Base-by-base conservation (phyloP, 768 basidiomycete genomes). In the Suillus subalutaceus region DNA sequence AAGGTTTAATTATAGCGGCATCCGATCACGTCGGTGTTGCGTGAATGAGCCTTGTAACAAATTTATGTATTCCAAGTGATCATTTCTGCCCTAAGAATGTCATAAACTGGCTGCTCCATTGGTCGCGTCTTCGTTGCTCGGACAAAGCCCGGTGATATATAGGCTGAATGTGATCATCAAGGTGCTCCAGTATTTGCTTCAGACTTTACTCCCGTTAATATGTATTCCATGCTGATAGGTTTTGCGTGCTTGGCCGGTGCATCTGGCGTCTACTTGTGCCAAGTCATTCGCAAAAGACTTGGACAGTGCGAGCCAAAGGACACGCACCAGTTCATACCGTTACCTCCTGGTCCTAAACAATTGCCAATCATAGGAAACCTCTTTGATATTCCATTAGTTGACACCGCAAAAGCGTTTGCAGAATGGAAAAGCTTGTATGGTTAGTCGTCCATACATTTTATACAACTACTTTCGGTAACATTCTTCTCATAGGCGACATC, bases 321-420 rank as follows among this genome's bases (percentile, higher is more conserved):
- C 35, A 37, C 13, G 12, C 35, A 57, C 35, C 35, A n/a, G 12
- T 8, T 20, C 43, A 44, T 20, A 15, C 63, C 63, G n/a, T 26
- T 62, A 43, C 58, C 43, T 23, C 70, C 69, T 6, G 68, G 65
- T 7, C 64, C 66, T 6, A n/a, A 37, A 23, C 12, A 23, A 62
- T 53, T 37, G 30, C 69, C 64, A 20, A 16, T 69, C 26, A n/a
- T 68, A 32, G 67, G 67, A 8, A 68, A 68, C 46, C 30, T 68
- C 15, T 18, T 52, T 55, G 63, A 63, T 18, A 52, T 58, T 9
- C 63, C 63, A 15, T n/a, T 57, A 38, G 56, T 37, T 23, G 56
- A 57, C 56, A 57, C 35, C 2, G 56, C 56, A 57, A 57, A 57
- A 13, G 35, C 13, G 9, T 57, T 57, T n/a, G 56, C 20, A n/a